Evolutionary conservation across 176 grass and related monocot species (phyloP).

Genomic region (Pharus latifolius): DNA sequence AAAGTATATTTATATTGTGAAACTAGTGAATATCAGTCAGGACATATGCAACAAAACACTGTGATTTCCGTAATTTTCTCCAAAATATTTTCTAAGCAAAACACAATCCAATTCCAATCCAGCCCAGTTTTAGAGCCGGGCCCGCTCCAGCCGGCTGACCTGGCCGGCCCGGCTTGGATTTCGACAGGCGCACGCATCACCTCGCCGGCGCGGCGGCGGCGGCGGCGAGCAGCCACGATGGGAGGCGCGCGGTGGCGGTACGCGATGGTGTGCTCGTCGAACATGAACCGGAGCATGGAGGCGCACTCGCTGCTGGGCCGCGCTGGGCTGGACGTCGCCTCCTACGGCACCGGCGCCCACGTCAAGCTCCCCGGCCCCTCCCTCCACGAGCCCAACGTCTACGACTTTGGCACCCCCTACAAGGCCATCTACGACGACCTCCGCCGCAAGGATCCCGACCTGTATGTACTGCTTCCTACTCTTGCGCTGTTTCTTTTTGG

Average conservation of each 20-base stretch:
- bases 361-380: constrained; percentile 48
- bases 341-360: constrained; percentile 48
- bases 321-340: constrained; percentile 33
- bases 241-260: constrained; percentile 11
- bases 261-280: constrained; percentile 57
- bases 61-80: too few relatives aligned
- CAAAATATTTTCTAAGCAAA: too few relatives aligned
- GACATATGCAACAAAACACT: too few relatives aligned
- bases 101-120: too few relatives aligned
- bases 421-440: constrained; percentile 51
- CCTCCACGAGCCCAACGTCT: constrained; percentile 43
- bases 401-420: constrained; percentile 49
- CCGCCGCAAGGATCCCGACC: constrained; percentile 34
- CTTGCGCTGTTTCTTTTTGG: background rate
- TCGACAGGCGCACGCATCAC: too few relatives aligned
- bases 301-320: constrained; percentile 40
- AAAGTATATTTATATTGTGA: too few relatives aligned
- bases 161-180: too few relatives aligned
- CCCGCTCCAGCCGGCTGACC: too few relatives aligned
- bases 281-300: constrained; percentile 55
- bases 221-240: too few relatives aligned
- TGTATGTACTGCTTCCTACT: background rate
- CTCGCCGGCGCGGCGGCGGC: too few relatives aligned
- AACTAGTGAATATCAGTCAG: too few relatives aligned
- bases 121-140: too few relatives aligned